Evolutionary conservation across 2,329 filamentous ascomycete genomes (phyloP).

Genomic region (Trichophyton equinum): DNA sequence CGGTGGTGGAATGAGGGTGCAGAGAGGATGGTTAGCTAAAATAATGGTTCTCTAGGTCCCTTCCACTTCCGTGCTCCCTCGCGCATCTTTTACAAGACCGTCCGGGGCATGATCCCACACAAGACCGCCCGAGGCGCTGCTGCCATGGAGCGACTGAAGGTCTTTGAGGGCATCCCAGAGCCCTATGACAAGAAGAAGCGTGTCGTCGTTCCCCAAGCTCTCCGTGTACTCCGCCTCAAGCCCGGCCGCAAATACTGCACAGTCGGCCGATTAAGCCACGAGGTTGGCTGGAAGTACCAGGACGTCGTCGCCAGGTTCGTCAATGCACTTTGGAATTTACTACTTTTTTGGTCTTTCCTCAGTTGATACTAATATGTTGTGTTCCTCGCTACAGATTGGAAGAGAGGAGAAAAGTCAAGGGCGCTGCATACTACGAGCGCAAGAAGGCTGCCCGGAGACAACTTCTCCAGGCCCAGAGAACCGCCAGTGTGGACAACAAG

Average conservation of each 20-base stretch:
- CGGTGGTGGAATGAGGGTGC: not conserved
- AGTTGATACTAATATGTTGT: conserved; percentile 4
- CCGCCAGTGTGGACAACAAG: conserved; percentile 73
- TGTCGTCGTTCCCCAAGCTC: conserved; percentile 96
- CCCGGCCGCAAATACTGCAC: conserved; percentile 99
- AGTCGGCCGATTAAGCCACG: conserved; percentile 91
- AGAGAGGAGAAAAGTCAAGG: conserved; percentile 99
- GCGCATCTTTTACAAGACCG: conserved; percentile 99
- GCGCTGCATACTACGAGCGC: conserved; percentile 97
- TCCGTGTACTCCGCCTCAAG: conserved; percentile 92
- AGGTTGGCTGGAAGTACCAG: conserved; percentile 99
- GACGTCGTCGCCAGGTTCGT: conserved; percentile 95
- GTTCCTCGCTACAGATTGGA: conserved; percentile 57
- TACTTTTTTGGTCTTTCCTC: not conserved
- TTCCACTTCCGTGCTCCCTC: conserved; percentile 99
- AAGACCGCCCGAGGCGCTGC: conserved; percentile 97
- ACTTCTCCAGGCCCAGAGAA: conserved; percentile 86
- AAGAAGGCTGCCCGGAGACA: conserved; percentile 94
- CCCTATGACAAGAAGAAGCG: conserved; percentile 99
- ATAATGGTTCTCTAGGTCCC: conserved; percentile 50
- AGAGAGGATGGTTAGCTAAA: conserved; percentile 6
- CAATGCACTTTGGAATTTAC: no score
- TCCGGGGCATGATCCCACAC: conserved; percentile 99
- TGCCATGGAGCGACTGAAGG: conserved; percentile 96
- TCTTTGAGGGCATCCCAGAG: conserved; percentile 97